These are phyloP conservation scores for Neofusicoccum kwambonambiense DNA, from an alignment of 2,329 filamentous ascomycete genomes.

Conservation along the genomic window DNA sequence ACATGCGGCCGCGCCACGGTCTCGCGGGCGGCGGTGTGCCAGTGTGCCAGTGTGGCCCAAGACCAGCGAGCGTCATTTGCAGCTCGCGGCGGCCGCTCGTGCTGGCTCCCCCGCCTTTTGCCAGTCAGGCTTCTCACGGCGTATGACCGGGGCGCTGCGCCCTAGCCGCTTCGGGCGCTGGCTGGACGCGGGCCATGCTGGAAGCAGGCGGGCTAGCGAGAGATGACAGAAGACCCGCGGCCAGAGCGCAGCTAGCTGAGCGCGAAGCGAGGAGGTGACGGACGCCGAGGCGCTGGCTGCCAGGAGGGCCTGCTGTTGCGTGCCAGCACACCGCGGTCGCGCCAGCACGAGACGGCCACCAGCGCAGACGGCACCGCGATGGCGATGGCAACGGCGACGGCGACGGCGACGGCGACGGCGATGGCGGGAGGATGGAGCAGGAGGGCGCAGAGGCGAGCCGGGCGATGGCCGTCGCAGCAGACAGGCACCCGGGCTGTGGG, in stretches of 20 bases:
- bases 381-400: too few species aligned
- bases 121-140: neutral
- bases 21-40: too few species aligned
- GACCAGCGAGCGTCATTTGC: neutral
- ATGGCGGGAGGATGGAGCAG: neutral
- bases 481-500: neutral
- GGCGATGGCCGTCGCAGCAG: neutral
- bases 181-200: neutral
- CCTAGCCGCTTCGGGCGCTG: neutral
- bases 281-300: neutral
- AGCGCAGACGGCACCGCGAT: too few species aligned
- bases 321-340: too few species aligned
- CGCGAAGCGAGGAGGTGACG: neutral
- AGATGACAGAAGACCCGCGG: neutral
- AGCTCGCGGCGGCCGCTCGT: neutral
- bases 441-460: neutral
- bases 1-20: neutral
- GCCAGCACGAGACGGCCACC: too few species aligned
- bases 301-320: too few species aligned
- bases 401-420: neutral
- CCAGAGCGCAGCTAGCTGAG: neutral
- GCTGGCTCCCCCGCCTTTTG: neutral
- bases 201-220: neutral
- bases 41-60: neutral
- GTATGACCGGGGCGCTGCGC: neutral